These are phyloP conservation scores for Cladosporium sp. DNA, from an alignment of 2,329 filamentous ascomycete species.

Conservation along the genomic window DNA sequence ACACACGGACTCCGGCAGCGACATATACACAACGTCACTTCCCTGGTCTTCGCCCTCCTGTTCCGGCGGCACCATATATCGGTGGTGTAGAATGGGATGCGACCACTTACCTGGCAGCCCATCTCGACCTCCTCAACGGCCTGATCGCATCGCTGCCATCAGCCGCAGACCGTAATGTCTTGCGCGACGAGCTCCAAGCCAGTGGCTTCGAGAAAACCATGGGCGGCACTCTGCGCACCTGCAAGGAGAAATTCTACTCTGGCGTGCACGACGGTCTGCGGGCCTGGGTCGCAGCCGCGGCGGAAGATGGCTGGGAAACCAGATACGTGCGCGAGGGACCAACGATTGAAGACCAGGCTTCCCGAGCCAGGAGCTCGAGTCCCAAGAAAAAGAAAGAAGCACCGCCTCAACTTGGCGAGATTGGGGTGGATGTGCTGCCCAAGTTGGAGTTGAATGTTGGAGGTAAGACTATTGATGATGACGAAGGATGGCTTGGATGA, in stretches of 20 bases:
- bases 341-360: slow-evolving; percentile 37
- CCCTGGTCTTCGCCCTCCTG: slow-evolving; percentile 78
- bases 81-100: slow-evolving; percentile 98
- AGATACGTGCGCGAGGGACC: slow-evolving; percentile 74
- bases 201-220: slow-evolving; percentile 91
- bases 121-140: slow-evolving; percentile 89
- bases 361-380: slow-evolving; percentile 31
- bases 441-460: slow-evolving; percentile 25
- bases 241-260: slow-evolving; percentile 97
- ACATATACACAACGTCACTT: slow-evolving; percentile 65
- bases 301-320: slow-evolving; percentile 84
- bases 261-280: slow-evolving; percentile 83
- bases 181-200: slow-evolving; percentile 73
- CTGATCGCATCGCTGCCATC: slow-evolving; percentile 77
- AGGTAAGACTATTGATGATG: slow-evolving; percentile 18
- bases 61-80: slow-evolving; percentile 91
- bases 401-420: slow-evolving; percentile 21
- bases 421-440: slow-evolving; percentile 15
- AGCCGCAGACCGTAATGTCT: slow-evolving; percentile 63
- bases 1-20: slow-evolving; percentile 22
- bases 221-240: slow-evolving; percentile 77
- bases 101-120: slow-evolving; percentile 89
- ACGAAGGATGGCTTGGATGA: slow-evolving; percentile 32
- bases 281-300: slow-evolving; percentile 84
- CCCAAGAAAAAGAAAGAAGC: slow-evolving; percentile 35